Evolutionary conservation across 2,329 filamentous ascomycete species (phyloP), one percentile per base, ranked within the genome.

Genomic region (Penicillium sp.): DNA sequence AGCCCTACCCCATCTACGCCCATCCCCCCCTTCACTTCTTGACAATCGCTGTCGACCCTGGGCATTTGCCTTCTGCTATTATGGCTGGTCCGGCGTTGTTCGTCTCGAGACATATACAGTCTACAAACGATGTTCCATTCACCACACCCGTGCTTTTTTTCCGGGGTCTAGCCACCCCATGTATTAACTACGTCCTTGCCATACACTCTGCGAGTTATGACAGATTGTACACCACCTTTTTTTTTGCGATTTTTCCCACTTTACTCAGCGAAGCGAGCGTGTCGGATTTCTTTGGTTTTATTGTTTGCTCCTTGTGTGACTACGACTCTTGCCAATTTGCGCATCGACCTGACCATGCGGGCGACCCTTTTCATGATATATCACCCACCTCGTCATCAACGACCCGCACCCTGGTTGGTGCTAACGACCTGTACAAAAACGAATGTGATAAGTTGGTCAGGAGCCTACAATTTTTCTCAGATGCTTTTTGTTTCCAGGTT

Each of bases 101-200:
- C 28, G 40, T 55, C 34, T 31, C 39, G 21, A 42, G 46, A 56
- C 50, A 55, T 34, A 48, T 51, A 48, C 62, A 59, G 51, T 48
- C 44, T 54, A 58, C 49, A 56, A 59, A 61, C 49, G 48, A 63
- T 56, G 48, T 50, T 63, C 39, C 37, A 60, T 55, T 52, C 34
- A 16, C 58, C 49, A 21, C 5, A 13, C 42, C 55, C n/a, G 51
- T 24, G 7, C 37, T 33, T 48, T 18, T 40, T 23, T 13, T 16
- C 18, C 28, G 33, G 52, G 50, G 29, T 34, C 10, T 40, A 26
- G n/a, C 9, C 33, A 19, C 39, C n/a, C 34, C 31, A 11, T 54
- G 29, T 51, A 47, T 52, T 23, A 33, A 34, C 37, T 23, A 7
- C 18, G 19, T 48, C 34, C 28, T 39, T 56, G 37, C 13, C 46